Evolutionary conservation across 2,329 filamentous ascomycete genomes (phyloP).

Genomic region (Amesomyces nigricolor): DNA sequence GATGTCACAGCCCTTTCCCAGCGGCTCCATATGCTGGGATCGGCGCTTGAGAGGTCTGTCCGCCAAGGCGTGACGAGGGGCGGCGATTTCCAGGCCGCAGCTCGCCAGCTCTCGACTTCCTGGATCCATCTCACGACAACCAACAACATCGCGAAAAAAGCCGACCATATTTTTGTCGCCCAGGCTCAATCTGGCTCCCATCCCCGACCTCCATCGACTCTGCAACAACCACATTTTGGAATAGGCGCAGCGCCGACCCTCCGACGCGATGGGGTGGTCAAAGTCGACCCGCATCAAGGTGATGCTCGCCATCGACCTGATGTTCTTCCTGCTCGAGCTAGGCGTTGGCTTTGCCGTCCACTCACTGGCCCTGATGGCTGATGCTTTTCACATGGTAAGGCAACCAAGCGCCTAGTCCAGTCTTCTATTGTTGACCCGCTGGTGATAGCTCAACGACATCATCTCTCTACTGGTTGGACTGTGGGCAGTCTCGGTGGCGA

Average conservation of each 20-base stretch:
- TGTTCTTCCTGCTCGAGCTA: slow-evolving; percentile 88
- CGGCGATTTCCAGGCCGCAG: not conserved
- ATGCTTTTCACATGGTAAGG: slow-evolving; percentile 94
- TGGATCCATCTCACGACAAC: not conserved
- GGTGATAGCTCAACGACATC: slow-evolving; percentile 80
- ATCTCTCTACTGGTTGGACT: slow-evolving; percentile 86
- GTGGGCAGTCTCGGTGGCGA: slow-evolving; percentile 90
- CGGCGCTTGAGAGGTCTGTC: slow-evolving; percentile 1
- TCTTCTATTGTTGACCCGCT: slow-evolving; percentile 17
- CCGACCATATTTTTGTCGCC: not conserved
- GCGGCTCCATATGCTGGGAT: not conserved
- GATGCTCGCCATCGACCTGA: slow-evolving; percentile 82
- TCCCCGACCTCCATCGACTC: not conserved
- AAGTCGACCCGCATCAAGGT: slow-evolving; percentile 90
- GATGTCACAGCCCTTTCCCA: slow-evolving; percentile 1
- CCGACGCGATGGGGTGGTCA: slow-evolving; percentile 68
- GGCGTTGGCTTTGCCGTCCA: slow-evolving; percentile 79
- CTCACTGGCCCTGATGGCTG: slow-evolving; percentile 88
- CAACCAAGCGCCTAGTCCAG: slow-evolving; percentile 7
- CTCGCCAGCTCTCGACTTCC: not conserved
- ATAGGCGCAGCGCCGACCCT: not conserved
- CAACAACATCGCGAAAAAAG: slow-evolving; percentile 3
- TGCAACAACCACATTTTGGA: not conserved
- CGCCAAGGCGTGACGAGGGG: slow-evolving; percentile 7
- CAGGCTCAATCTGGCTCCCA: too few species aligned